phyloP scores from a whole-genome alignment of 2,329 filamentous ascomycete genomes.

The Fusarium dimerum region DNA sequence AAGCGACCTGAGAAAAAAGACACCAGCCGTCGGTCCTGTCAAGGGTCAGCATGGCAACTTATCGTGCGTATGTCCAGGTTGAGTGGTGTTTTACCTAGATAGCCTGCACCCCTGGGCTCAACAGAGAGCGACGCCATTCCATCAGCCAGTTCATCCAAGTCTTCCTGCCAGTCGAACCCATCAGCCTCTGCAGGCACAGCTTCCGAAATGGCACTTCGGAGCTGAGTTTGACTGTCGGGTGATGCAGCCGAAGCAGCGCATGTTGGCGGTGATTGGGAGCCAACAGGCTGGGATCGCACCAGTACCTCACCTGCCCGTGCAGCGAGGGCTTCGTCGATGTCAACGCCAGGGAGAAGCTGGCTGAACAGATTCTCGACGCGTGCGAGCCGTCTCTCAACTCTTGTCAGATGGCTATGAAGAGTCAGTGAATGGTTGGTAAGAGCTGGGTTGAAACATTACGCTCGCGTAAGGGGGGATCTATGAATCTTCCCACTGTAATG shows the following conservation, averaged over 20 bases:
- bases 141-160: constrained; percentile 33
- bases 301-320: background rate
- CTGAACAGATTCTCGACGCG: constrained; percentile 22
- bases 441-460: constrained; percentile 12
- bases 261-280: background rate
- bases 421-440: background rate
- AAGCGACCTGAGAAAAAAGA: constrained; percentile 32
- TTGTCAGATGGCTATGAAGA: constrained; percentile 23
- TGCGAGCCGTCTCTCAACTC: constrained; percentile 22
- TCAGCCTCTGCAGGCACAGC: constrained; percentile 32
- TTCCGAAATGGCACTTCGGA: constrained; percentile 25
- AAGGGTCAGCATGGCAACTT: no score
- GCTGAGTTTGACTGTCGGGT: background rate
- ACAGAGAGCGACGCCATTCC: constrained; percentile 39
- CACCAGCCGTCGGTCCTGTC: constrained; percentile 31
- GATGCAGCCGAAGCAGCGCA: background rate
- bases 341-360: constrained; percentile 22
- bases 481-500: constrained; percentile 29
- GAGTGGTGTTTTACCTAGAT: constrained; percentile 25
- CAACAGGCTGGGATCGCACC: background rate
- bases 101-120: constrained; percentile 37
- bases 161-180: constrained; percentile 37
- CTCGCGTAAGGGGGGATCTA: constrained; percentile 29
- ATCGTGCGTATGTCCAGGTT: no score
- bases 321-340: constrained; percentile 24